phyloP scores from a whole-genome alignment of 805 yeast species.

The Kluyveromyces wickerhamii region DNA sequence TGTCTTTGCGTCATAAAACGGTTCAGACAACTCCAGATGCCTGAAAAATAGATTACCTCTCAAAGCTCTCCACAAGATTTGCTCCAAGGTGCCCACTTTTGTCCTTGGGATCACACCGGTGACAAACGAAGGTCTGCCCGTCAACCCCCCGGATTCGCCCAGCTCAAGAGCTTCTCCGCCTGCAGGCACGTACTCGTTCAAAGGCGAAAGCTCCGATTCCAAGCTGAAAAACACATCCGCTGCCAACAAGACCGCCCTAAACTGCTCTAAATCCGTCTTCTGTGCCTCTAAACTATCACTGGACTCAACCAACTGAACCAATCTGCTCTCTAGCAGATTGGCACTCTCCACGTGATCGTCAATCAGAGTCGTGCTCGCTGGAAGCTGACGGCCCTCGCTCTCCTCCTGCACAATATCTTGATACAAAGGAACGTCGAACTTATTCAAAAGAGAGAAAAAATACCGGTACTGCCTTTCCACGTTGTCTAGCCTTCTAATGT shows the following conservation, averaged over 20 bases:
- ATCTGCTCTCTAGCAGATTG: constrained; percentile 62
- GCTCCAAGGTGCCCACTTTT: constrained; percentile 53
- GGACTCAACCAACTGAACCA: constrained; percentile 62
- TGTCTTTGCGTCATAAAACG: constrained; percentile 47
- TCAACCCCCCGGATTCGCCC: constrained; percentile 4
- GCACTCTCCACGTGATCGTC: constrained; percentile 65
- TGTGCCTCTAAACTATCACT: constrained; percentile 49
- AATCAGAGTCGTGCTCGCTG: constrained; percentile 48
- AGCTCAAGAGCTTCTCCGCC: constrained; percentile 1
- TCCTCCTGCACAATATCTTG: constrained; percentile 25
- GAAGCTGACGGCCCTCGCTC: constrained; percentile 23
- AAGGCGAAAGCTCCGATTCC: constrained; percentile 10
- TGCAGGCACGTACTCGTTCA: constrained; percentile 3
- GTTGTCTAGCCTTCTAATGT: constrained; percentile 74
- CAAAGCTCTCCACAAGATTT: constrained; percentile 64
- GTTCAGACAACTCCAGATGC: constrained; percentile 46
- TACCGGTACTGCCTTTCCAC: constrained; percentile 76
- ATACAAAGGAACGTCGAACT: constrained; percentile 35
- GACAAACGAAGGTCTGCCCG: constrained; percentile 24
- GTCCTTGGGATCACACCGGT: constrained; percentile 60
- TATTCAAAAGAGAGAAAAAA: constrained; percentile 42
- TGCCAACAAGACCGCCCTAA: constrained; percentile 44
- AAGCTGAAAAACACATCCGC: constrained; percentile 41
- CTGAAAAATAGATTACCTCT: constrained; percentile 65
- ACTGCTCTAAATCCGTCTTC: constrained; percentile 55